Base-by-base conservation (phyloP, 805 yeast genomes). In the Myxozyma vanderwaltii region DNA sequence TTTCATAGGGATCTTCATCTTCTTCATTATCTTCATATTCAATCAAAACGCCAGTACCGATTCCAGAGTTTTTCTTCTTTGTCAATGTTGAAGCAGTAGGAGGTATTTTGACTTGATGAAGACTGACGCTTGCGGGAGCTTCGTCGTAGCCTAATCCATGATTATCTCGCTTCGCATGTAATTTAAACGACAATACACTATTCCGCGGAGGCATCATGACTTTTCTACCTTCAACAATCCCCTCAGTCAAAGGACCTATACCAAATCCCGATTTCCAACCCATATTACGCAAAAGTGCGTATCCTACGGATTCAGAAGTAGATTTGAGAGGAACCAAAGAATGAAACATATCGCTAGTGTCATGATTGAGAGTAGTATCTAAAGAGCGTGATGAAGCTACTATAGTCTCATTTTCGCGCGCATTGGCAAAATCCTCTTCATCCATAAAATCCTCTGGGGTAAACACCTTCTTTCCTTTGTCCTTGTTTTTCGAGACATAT, bases 191-290 rank as follows among this genome's bases (percentile, higher is more conserved):
- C 15, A 40, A 19, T 23, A 39, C 8, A 0, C 40, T 31, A 6
- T n/a, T n/a, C 41, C 51, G 54, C 2, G 70, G 71, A 17, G 67
- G 67, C 39, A 64, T 24, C 39, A 53, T 52, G 27, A 65, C 56
- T 38, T 43, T 51, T 15, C 59, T 51, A 21, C 57, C 60, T 15
- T 55, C 62, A 31, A 54, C 43, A 26, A 88, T 85, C 70, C 92
- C 92, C 70, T 79, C 79, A 64, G 85, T 86, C 15, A 74, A 79
- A 5, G 84, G 81, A 49, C 96, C 97, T 43, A 90, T 77, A 7
- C 95, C 96, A 70, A 86, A 86, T 33, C 96, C 97, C 51, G 76
- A 74, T 19, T 75, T 74, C 96, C 96, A 90, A 3, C 97, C 97
- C 77, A 90, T 78, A 66, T 80, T 85, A 68, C 82, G 85, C 67